Evolutionary conservation across 108 stramenopile species (phyloP).

Genomic region (Nannochloropsis granulata): DNA sequence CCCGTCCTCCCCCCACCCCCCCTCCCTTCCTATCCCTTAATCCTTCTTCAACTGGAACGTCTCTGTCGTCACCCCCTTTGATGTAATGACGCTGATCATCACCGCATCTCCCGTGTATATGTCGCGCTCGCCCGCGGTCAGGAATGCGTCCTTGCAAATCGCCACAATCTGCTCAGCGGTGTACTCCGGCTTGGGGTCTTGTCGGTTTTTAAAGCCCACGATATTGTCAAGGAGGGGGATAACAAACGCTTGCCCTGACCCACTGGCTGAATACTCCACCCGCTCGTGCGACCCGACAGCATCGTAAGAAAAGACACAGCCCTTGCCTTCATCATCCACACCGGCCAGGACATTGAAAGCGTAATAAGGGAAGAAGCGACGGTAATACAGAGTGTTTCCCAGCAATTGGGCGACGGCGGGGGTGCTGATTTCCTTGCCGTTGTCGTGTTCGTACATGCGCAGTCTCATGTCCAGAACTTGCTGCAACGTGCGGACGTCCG

Average conservation of each 20-base stretch:
- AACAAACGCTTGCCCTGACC: conserved; percentile 63
- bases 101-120: conserved; percentile 94
- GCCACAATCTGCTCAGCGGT: conserved; percentile 72
- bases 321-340: conserved; percentile 85
- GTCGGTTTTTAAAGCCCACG: conserved; percentile 76
- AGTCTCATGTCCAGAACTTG: conserved; percentile 58
- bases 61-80: conserved; percentile 55
- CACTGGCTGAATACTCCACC: conserved; percentile 62
- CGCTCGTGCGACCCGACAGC: conserved; percentile 90
- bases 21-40: conserved; percentile 25
- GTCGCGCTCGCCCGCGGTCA: conserved; percentile 86
- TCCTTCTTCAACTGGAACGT: conserved; percentile 78
- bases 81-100: conserved; percentile 78
- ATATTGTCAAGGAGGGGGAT: conserved; percentile 71
- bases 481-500: conserved; percentile 83
- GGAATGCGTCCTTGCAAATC: conserved; percentile 85
- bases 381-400: conserved; percentile 78
- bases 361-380: conserved; percentile 98
- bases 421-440: conserved; percentile 75
- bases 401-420: conserved; percentile 89
- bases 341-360: conserved; percentile 92
- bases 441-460: conserved; percentile 75
- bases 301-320: conserved; percentile 92
- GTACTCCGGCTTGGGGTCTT: conserved; percentile 59
- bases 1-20: background rate